Evolutionary conservation across 495 filamentous ascomycete genomes (phyloP).

Genomic region (Hypoxylon lienhwacheense): DNA sequence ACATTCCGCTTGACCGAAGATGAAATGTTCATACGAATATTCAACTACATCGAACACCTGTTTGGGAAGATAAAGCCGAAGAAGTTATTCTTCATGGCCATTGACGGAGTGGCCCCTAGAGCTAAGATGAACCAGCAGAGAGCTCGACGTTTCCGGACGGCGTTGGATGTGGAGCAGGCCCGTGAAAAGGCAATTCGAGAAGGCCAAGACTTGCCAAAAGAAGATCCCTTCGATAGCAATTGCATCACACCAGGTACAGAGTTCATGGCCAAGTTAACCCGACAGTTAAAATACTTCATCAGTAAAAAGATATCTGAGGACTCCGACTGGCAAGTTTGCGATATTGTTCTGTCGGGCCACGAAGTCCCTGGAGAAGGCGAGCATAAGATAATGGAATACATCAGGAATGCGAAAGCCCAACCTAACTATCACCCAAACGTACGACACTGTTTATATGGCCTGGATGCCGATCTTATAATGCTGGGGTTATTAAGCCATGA

Average conservation of each 20-base stretch:
- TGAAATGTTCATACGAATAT: conserved; percentile 98
- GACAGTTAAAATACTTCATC: conserved; percentile 96
- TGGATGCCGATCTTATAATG: conserved; percentile 99
- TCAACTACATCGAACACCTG: conserved; percentile 99
- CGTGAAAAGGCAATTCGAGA: conserved; percentile 86
- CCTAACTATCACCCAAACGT: conserved; percentile 92
- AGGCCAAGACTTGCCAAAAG: conserved; percentile 89
- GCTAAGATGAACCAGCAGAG: conserved; percentile 99
- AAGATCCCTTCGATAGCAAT: conserved; percentile 97
- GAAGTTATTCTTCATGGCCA: conserved; percentile 98
- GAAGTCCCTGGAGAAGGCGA: conserved; percentile 99
- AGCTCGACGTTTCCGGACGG: conserved; percentile 91
- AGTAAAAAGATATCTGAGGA: conserved; percentile 98
- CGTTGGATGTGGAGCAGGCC: conserved; percentile 84
- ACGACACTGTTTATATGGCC: conserved; percentile 94
- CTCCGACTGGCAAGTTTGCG: conserved; percentile 92
- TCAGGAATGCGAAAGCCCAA: conserved; percentile 93
- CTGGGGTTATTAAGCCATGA: conserved; percentile 94
- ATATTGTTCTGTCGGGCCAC: conserved; percentile 95
- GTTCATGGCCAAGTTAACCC: conserved; percentile 95
- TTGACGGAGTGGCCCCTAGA: conserved; percentile 95
- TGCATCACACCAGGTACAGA: conserved; percentile 97
- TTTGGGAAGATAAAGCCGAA: conserved; percentile 99
- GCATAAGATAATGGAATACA: conserved; percentile 99
- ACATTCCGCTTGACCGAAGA: conserved; percentile 95